Base-by-base conservation (phyloP, 2,329 filamentous ascomycete species). In the Helotiales sp. region DNA sequence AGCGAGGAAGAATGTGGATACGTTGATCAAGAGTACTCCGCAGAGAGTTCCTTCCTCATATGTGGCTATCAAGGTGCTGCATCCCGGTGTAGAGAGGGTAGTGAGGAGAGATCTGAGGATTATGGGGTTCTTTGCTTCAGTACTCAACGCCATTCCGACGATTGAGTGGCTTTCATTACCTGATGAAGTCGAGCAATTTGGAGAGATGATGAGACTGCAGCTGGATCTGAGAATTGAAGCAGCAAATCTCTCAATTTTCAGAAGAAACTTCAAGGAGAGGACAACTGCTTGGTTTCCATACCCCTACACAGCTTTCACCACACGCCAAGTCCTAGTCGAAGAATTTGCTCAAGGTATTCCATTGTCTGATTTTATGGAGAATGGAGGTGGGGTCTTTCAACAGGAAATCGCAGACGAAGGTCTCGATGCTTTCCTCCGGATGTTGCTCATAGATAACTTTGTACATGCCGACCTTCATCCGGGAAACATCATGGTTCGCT, bases 401-500 rank as follows among this genome's bases (percentile, higher is more conserved):
- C 86, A 91, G 67, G 93, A 97, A 63, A 96, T 99, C 62, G 93
- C 95, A 3, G 88, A 96, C 57, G 93, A 98, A 76, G 95, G 95
- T 0, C 83, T 99, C 0, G 93, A 99, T 71, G 93, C 93, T 2
- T 99, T 99, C 74, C 76, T 99, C 50, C 91, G 93, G 68, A 99
- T 99, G 95, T 78, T 99, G 15, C 81, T 99, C 12, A 88, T 99
- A 36, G 95, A 99, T 73, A 99, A 99, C 72, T 99, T 99, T 72
- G 88, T 97, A 25, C 95, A 99, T 70, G 93, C 95, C 5, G 95
- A 99, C 71, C 77, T 99, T 29, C 95, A 99, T 71, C 95, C 95
- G 0, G 95, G 95, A 25, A 99, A 99, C 72, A 98, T 99, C 75
- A 98, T 99, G 93, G 93, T 99, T 47, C 91, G 96, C 62, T 99